Evolutionary conservation across 2,329 filamentous ascomycete species (phyloP), one percentile per base, ranked within the genome.

Genomic region (Sporothrix brunneoviolacea): DNA sequence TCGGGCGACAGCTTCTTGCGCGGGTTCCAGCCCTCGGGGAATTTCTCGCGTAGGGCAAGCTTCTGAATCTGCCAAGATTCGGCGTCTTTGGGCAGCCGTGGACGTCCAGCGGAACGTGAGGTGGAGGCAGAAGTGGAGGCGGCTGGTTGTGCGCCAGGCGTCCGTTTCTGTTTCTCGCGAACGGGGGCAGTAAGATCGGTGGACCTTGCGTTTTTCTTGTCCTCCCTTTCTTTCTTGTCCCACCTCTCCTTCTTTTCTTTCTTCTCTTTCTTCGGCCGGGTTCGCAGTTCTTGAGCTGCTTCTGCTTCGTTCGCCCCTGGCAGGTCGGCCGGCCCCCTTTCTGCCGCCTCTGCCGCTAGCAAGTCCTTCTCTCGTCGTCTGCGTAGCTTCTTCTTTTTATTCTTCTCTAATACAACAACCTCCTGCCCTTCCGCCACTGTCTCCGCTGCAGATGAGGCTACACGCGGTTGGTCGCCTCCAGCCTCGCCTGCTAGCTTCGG

Each of bases 1-100:
- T 97, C 91, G 0, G 93, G 93, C 0, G 93, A 97, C 9, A 98
- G 76, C 52, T 84, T 84, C 67, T 95, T 96, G 43, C 79, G 77
- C 27, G 93, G 91, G 24, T 77, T 76, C 91, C 91, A 98, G 9
- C 84, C 82, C 8, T 84, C 79, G 2, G 81, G 81, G 57, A 96
- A 93, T 62, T 97, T 98, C 54, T 79, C 68, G 59, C 83, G 79
- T 32, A 94, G 68, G 0, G 82, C 85, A 2, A 70, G 71, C 64
- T 95, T 96, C 58, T 96, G 86, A 13, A 79, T 65, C 63, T 80
- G 76, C 93, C 93, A 97, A 4, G 41, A n/a, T 28, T 62, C 60
- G 18, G 39, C 36, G 18, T 21, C 4, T n/a, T 35, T 15, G 41
- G 22, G 35, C 7, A 30, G 30, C 8, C 19, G 32, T 10, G n/a